Evolutionary conservation across 179 eudicot genomes (phyloP).

Genomic region (Sideroxylon spinosum): DNA sequence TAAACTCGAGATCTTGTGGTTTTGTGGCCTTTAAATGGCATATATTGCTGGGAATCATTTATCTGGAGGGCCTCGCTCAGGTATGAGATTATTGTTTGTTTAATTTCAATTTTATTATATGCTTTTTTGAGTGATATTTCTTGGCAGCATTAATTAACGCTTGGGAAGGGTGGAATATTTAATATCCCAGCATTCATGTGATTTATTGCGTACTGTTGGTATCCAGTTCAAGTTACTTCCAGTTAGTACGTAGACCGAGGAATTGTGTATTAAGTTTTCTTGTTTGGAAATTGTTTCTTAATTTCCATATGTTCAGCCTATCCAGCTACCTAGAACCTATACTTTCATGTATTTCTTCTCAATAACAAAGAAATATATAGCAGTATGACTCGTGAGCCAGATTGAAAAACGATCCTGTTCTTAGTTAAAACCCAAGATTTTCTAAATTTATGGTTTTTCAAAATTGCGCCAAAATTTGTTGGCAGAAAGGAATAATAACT

Average conservation of each 20-base stretch:
- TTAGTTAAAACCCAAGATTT: background rate
- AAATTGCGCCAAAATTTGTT: background rate
- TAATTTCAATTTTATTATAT: background rate
- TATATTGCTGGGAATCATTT: slow-evolving; percentile 30
- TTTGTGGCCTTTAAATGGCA: slow-evolving; percentile 41
- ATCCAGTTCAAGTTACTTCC: background rate
- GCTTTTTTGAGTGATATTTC: background rate
- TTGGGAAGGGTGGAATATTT: background rate
- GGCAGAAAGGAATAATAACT: background rate
- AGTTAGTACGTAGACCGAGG: background rate
- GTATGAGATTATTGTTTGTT: slow-evolving; percentile 24
- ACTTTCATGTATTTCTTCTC: background rate
- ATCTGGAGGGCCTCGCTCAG: slow-evolving; percentile 45
- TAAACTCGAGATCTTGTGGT: slow-evolving; percentile 11
- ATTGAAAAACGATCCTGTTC: background rate
- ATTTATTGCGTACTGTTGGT: background rate
- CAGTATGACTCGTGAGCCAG: background rate
- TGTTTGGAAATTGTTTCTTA: background rate
- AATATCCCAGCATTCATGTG: background rate
- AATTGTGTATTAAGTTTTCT: background rate
- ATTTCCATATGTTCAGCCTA: background rate
- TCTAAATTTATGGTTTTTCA: background rate
- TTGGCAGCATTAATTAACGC: background rate
- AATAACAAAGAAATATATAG: background rate
- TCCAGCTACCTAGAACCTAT: background rate